These are phyloP conservation scores for Acacia concinna DNA, from an alignment of 331 rosid genomes.

Conservation along the genomic window DNA sequence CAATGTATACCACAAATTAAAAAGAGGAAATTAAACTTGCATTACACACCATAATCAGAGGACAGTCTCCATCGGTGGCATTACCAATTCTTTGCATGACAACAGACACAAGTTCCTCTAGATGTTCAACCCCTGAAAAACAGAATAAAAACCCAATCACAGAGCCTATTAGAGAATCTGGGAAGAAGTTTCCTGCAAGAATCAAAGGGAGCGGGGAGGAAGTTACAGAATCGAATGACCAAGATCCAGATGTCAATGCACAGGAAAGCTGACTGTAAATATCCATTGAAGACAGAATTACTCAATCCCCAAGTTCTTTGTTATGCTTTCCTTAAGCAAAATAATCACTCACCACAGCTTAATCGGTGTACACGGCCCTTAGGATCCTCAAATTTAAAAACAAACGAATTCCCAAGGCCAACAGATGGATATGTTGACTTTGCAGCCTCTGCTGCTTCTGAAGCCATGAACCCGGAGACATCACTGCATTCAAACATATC, in stretches of 20 bases:
- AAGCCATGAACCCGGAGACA: conserved; percentile 68
- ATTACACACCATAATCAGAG: conserved; percentile 64
- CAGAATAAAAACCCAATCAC: neutral
- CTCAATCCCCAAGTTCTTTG: conserved; percentile 8
- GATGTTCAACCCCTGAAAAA: conserved; percentile 60
- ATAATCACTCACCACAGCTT: conserved; percentile 53
- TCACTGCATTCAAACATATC: conserved; percentile 60
- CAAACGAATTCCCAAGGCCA: conserved; percentile 71
- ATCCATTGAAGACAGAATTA: neutral
- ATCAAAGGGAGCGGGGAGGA: neutral
- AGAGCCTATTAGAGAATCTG: neutral
- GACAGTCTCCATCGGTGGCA: conserved; percentile 46
- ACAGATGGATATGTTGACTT: conserved; percentile 58
- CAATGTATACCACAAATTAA: conserved; percentile 8
- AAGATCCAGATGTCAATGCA: neutral
- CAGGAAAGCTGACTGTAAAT: conserved; percentile 11
- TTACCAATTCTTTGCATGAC: conserved; percentile 64
- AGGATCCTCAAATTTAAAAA: conserved; percentile 81
- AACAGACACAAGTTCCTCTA: conserved; percentile 70
- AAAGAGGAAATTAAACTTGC: conserved; percentile 23
- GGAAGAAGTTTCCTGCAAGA: neutral
- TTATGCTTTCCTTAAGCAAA: conserved; percentile 16
- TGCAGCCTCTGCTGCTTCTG: conserved; percentile 59
- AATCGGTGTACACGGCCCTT: conserved; percentile 84
- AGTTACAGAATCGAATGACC: neutral